Conservation (phyloP, 1,139 yeast genomes). For the Taiozyma sp. region DNA sequence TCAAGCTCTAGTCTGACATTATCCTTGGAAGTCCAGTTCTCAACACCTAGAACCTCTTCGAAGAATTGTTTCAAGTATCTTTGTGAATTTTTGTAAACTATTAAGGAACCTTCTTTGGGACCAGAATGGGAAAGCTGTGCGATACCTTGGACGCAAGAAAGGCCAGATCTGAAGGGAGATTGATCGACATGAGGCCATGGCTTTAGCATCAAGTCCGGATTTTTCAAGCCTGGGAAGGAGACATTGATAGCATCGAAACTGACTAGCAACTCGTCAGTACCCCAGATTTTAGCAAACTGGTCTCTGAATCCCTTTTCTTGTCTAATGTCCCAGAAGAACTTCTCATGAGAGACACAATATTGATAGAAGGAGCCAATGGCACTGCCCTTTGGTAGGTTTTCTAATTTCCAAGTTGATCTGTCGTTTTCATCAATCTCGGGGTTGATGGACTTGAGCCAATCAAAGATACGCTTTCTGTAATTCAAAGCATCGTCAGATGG, state of each 20-base stretch:
- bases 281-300: conserved; percentile 23
- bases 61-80: conserved; percentile 17
- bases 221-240: conserved; percentile 18
- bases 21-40: conserved; percentile 17
- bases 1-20: conserved; percentile 13
- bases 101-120: conserved; percentile 17
- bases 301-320: conserved; percentile 20
- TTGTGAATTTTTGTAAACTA: conserved; percentile 15
- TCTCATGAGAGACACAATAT: conserved; percentile 22
- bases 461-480: conserved; percentile 14
- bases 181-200: conserved; percentile 28
- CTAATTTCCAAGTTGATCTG: conserved; percentile 22
- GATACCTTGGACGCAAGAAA: conserved; percentile 18
- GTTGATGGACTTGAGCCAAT: conserved; percentile 17
- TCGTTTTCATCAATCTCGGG: conserved; percentile 19
- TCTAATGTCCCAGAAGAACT: conserved; percentile 26
- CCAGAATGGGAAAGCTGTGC: conserved; percentile 14
- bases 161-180: conserved; percentile 18
- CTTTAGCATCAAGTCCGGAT: background rate
- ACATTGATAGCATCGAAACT: conserved; percentile 25
- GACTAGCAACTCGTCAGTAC: conserved; percentile 22
- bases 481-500: conserved; percentile 14
- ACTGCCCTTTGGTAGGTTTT: conserved; percentile 21
- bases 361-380: conserved; percentile 12
- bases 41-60: conserved; percentile 11